Evolutionary conservation across 306 rosid species (phyloP).

Genomic region (Sesbania bispinosa): DNA sequence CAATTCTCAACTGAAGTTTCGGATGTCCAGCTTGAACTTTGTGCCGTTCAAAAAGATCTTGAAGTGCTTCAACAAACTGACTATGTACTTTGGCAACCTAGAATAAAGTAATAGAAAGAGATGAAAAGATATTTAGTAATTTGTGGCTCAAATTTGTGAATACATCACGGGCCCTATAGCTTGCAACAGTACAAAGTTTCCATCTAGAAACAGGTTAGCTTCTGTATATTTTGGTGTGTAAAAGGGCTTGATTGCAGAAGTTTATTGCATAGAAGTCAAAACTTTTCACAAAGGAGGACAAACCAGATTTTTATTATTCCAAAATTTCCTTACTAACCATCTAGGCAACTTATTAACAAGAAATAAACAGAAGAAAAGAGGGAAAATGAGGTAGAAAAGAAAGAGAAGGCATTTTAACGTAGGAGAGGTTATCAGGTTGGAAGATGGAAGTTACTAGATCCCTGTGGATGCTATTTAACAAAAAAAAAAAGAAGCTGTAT

Average conservation of each 20-base stretch:
- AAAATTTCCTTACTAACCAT: too few relatives aligned
- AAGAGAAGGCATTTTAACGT: too few relatives aligned
- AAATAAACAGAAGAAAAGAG: too few relatives aligned
- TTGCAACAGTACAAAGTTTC: neutral
- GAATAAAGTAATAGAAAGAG: neutral
- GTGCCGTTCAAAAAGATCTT: slow-evolving; percentile 68
- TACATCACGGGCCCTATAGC: neutral
- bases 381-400: too few relatives aligned
- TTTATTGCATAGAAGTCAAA: too few relatives aligned
- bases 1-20: slow-evolving; percentile 53
- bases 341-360: too few relatives aligned
- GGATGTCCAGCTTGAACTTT: slow-evolving; percentile 61
- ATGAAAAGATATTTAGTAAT: neutral
- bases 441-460: neutral
- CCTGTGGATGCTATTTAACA: neutral
- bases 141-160: neutral
- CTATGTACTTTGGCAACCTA: slow-evolving; percentile 59
- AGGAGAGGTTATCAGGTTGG: neutral
- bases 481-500: neutral
- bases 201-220: neutral
- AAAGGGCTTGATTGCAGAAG: too few relatives aligned
- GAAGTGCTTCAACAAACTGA: slow-evolving; percentile 63
- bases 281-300: too few relatives aligned
- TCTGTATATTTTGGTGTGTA: neutral
- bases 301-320: too few relatives aligned